These are phyloP conservation scores for Saussurea involucrata DNA, from an alignment of 129 eudicot species.

Conservation along the genomic window DNA sequence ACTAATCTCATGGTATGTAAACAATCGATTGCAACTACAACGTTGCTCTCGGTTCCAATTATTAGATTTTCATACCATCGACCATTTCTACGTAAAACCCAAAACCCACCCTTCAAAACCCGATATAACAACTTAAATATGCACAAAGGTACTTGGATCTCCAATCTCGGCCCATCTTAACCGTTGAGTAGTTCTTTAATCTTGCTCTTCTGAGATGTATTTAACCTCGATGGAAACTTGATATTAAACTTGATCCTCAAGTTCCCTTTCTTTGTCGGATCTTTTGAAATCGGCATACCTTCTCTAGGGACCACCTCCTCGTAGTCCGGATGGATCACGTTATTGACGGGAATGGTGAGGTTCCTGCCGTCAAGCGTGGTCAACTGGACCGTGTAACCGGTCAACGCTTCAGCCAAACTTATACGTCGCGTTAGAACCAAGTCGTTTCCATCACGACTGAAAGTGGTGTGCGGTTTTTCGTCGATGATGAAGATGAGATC, in stretches of 20 bases:
- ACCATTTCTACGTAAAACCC: neutral
- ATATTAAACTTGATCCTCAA: constrained; percentile 30
- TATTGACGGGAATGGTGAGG: constrained; percentile 20
- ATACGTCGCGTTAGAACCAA: constrained; percentile 22
- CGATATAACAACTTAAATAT: neutral
- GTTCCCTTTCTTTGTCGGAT: constrained; percentile 31
- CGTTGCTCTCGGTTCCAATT: neutral
- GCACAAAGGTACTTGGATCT: neutral
- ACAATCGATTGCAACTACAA: neutral
- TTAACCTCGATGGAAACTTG: constrained; percentile 27
- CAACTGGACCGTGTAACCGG: constrained; percentile 27
- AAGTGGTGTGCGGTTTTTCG: constrained; percentile 47
- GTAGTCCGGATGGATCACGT: constrained; percentile 20
- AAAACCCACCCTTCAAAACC: neutral
- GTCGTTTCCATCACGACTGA: constrained; percentile 46
- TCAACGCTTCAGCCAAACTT: constrained; percentile 31
- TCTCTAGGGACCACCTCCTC: constrained; percentile 29
- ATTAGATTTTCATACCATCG: neutral
- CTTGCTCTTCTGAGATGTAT: constrained; percentile 21
- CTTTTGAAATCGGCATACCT: constrained; percentile 39
- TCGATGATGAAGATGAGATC: constrained; percentile 47
- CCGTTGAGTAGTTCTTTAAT: constrained; percentile 27
- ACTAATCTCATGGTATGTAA: neutral
- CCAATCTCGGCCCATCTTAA: neutral
- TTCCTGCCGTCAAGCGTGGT: constrained; percentile 34